Conservation (phyloP, 1,139 yeast species). For the Candida albicans region DNA sequence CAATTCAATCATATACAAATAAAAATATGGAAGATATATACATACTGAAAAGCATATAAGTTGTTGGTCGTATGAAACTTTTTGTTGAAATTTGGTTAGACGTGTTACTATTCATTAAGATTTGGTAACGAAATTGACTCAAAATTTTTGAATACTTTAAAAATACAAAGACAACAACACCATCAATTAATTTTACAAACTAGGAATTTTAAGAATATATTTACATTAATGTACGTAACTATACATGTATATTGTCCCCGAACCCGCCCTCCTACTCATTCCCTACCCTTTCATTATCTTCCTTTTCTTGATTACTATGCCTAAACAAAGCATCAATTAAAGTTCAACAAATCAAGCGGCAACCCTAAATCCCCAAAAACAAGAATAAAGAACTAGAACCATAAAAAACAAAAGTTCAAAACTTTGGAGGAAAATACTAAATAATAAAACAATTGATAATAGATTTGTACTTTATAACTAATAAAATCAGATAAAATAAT, state of each 20-base stretch:
- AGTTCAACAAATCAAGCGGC: background rate
- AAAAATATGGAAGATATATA: too few species aligned
- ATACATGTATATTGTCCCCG: slow-evolving; percentile 4
- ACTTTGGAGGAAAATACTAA: background rate
- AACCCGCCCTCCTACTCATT: slow-evolving; percentile 2
- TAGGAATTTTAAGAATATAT: background rate
- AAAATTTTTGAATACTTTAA: too few species aligned
- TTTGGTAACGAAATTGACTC: too few species aligned
- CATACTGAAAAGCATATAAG: too few species aligned
- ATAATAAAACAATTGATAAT: background rate
- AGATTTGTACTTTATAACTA: background rate
- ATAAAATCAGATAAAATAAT: background rate
- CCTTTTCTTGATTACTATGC: too few species aligned
- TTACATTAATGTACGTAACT: background rate
- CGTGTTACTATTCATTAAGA: background rate
- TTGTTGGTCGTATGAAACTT: too few species aligned
- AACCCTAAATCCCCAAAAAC: too few species aligned
- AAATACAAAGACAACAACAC: too few species aligned
- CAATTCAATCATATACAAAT: too few species aligned
- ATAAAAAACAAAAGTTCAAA: background rate
- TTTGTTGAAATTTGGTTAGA: background rate
- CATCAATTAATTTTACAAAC: too few species aligned
- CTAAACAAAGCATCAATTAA: background rate
- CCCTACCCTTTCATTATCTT: background rate
- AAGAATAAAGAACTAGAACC: background rate